Conservation (phyloP, 2,329 filamentous ascomycete species). For the Aspergillus calidoustus region DNA sequence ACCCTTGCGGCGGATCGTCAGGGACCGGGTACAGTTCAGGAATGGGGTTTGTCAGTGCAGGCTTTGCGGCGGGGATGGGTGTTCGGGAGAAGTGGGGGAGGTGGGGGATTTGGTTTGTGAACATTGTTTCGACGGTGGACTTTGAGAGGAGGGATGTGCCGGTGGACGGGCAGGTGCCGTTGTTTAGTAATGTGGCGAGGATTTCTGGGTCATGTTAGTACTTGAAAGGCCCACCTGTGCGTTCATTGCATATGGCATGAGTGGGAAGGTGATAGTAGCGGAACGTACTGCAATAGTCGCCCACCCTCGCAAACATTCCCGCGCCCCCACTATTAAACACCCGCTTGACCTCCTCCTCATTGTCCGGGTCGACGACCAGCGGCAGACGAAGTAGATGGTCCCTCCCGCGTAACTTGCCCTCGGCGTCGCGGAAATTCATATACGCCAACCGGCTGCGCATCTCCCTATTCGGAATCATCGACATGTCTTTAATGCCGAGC, state of each 20-base stretch:
- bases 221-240: too few species aligned
- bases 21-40: conserved; percentile 54
- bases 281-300: conserved; percentile 62
- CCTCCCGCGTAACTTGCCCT: neutral
- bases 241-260: too few species aligned
- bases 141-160: conserved; percentile 49
- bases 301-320: conserved; percentile 63
- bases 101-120: conserved; percentile 62
- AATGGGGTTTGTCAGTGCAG: conserved; percentile 54
- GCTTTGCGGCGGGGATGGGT: conserved; percentile 44
- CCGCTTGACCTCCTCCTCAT: conserved; percentile 26
- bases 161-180: conserved; percentile 62
- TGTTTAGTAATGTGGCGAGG: conserved; percentile 58
- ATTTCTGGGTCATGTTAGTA: neutral
- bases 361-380: conserved; percentile 47
- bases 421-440: conserved; percentile 1
- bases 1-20: conserved; percentile 62
- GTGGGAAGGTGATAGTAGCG: too few species aligned
- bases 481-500: conserved; percentile 53
- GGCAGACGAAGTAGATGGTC: conserved; percentile 6
- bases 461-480: conserved; percentile 2
- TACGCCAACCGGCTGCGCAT: conserved; percentile 7
- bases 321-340: conserved; percentile 64
- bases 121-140: conserved; percentile 61
- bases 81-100: conserved; percentile 59